Conservation (phyloP, 306 rosid genomes). For the Neltuma alba region DNA sequence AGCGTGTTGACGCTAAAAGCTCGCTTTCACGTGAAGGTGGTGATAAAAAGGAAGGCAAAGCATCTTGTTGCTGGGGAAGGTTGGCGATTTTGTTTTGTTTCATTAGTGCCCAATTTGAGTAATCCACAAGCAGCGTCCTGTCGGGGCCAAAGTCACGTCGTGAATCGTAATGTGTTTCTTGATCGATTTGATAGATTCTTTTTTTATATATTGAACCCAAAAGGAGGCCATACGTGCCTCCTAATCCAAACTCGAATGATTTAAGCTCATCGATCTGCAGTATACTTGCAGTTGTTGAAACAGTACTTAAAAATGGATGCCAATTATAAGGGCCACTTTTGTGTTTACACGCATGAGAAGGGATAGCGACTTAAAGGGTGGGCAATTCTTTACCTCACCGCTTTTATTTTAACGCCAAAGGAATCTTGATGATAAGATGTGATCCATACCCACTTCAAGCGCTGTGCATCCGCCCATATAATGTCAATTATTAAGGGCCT, state of each 20-base stretch:
- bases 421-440: too few relatives aligned
- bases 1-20: conserved; percentile 29
- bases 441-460: neutral
- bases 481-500: neutral
- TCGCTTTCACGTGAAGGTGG: conserved; percentile 18
- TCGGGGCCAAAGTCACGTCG: neutral
- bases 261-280: neutral
- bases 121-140: conserved; percentile 18
- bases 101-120: neutral
- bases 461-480: neutral
- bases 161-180: neutral
- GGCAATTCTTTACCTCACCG: neutral
- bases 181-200: neutral
- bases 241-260: neutral
- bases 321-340: neutral
- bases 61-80: conserved; percentile 23
- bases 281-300: neutral
- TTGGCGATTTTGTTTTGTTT: conserved; percentile 37
- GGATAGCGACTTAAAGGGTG: neutral
- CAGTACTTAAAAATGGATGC: neutral
- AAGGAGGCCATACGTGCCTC: neutral
- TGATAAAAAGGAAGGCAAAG: neutral
- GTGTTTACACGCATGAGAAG: neutral
- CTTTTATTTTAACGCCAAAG: too few relatives aligned
- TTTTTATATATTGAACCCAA: neutral